A percentile compares a stretch with the other conserved stretches of the same genome.
Conservation (phyloP, 176 grass and related monocot genomes). For the Eleusine coracana region DNA sequence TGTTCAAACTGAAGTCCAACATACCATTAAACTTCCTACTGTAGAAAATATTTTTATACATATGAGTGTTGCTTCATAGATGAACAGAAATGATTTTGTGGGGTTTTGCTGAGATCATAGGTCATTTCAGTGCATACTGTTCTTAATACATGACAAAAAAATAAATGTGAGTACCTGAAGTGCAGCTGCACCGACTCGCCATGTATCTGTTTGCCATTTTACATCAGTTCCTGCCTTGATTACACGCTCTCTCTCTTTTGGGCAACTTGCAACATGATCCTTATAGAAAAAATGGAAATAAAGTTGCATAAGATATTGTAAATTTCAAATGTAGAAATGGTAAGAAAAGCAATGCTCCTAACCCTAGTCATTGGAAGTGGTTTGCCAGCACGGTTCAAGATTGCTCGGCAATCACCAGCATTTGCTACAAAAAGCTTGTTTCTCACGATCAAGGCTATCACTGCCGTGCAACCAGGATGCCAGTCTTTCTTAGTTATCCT, state of each 20-base stretch:
- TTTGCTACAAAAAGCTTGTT: conserved; percentile 96
- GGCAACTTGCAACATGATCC: conserved; percentile 94
- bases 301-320: conserved; percentile 1
- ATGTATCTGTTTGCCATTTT: conserved; percentile 96
- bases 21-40: not conserved
- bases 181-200: conserved; percentile 93
- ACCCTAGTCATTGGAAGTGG: conserved; percentile 89
- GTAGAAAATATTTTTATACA: not conserved
- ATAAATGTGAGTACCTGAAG: conserved; percentile 66
- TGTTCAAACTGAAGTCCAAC: not conserved
- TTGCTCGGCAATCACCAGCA: conserved; percentile 95
- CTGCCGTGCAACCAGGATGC: conserved; percentile 94
- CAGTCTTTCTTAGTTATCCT: conserved; percentile 72
- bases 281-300: conserved; percentile 43
- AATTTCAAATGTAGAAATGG: conserved; percentile 18
- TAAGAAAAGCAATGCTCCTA: conserved; percentile 26
- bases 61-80: not conserved
- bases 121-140: not conserved
- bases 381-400: conserved; percentile 70
- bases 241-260: conserved; percentile 78
- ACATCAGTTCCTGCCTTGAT: conserved; percentile 78
- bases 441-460: conserved; percentile 71
- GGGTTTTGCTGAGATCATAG: not conserved
- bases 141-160: not conserved
- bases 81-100: not conserved